Evolutionary conservation across 371 early-diverging fungal genomes (phyloP).

Genomic region (Apophysomyces variabilis): DNA sequence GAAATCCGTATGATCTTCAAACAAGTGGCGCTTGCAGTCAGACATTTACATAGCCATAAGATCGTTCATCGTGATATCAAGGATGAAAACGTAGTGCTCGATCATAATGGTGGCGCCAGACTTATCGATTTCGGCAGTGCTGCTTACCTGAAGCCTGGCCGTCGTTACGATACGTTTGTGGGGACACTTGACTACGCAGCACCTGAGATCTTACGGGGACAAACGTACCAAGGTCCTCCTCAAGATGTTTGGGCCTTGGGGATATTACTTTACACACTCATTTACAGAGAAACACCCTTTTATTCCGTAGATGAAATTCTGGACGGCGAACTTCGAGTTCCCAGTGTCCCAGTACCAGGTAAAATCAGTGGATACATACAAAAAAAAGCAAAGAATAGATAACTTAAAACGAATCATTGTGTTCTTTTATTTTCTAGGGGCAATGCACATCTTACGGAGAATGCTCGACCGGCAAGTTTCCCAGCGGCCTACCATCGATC

Average conservation of each 20-base stretch:
- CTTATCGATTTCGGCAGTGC: conserved; percentile 81
- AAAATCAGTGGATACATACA: neutral
- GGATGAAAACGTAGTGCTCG: conserved; percentile 78
- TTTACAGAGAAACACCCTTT: conserved; percentile 84
- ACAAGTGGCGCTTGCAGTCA: conserved; percentile 67
- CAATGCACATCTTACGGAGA: conserved; percentile 56
- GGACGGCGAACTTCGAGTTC: conserved; percentile 65
- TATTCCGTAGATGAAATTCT: conserved; percentile 79
- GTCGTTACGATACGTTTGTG: conserved; percentile 73
- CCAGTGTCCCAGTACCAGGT: conserved; percentile 70
- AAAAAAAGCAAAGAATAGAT: neutral
- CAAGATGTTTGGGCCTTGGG: conserved; percentile 90
- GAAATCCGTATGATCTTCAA: conserved; percentile 64
- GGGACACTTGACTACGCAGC: conserved; percentile 80
- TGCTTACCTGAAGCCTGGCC: conserved; percentile 63
- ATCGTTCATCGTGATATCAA: conserved; percentile 84
- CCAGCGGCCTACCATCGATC: conserved; percentile 56
- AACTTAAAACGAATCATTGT: neutral
- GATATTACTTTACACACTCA: conserved; percentile 79
- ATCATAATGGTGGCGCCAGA: conserved; percentile 56
- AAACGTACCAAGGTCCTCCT: conserved; percentile 74
- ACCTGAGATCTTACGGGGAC: conserved; percentile 73
- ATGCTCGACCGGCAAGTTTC: conserved; percentile 62
- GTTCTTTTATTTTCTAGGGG: conserved; percentile 29
- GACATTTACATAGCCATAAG: conserved; percentile 68